These are phyloP conservation scores for Myochromella boudieri DNA, from an alignment of 768 basidiomycete genomes.

Conservation along the genomic window DNA sequence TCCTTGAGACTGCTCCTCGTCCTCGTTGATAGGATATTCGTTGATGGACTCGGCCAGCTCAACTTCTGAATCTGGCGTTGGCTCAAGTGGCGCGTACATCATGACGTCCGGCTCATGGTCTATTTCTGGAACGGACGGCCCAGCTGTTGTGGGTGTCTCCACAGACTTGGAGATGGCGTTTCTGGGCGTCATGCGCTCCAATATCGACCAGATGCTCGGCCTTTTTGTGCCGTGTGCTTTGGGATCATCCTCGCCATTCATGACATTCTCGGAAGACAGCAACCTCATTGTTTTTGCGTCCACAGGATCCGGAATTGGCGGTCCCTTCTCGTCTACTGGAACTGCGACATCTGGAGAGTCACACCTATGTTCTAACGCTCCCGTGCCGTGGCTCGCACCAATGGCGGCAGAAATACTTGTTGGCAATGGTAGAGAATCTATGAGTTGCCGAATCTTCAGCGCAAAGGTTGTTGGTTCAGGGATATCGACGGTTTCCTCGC, in stretches of 20 bases:
- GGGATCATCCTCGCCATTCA: constrained; percentile 55
- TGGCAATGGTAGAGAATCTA: constrained; percentile 36
- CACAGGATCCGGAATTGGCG: constrained; percentile 40
- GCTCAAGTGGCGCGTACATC: constrained; percentile 74
- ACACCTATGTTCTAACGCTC: constrained; percentile 7
- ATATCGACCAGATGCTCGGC: constrained; percentile 58
- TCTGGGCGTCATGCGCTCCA: constrained; percentile 59
- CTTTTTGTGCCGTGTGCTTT: constrained; percentile 16
- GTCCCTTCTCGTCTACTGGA: constrained; percentile 25
- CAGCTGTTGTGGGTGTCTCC: neutral
- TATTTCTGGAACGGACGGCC: constrained; percentile 22
- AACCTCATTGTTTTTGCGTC: constrained; percentile 50
- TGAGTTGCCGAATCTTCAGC: constrained; percentile 31
- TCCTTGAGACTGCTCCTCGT: constrained; percentile 24
- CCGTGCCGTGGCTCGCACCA: constrained; percentile 13
- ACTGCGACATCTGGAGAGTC: neutral
- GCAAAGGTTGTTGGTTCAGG: constrained; percentile 39
- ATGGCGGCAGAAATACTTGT: constrained; percentile 20
- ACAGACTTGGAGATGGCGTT: too few relatives aligned
- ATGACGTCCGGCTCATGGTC: constrained; percentile 62
- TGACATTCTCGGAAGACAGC: constrained; percentile 59
- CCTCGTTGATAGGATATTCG: constrained; percentile 43
- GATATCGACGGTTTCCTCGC: constrained; percentile 16
- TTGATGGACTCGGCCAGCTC: constrained; percentile 67
- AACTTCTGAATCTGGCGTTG: constrained; percentile 58